A percentile compares a stretch with the other conserved stretches of the same genome.
These are phyloP conservation scores for Auxenochlorella pyrenoidosa DNA, from an alignment of 139 green algal genomes.

Conservation along the genomic window DNA sequence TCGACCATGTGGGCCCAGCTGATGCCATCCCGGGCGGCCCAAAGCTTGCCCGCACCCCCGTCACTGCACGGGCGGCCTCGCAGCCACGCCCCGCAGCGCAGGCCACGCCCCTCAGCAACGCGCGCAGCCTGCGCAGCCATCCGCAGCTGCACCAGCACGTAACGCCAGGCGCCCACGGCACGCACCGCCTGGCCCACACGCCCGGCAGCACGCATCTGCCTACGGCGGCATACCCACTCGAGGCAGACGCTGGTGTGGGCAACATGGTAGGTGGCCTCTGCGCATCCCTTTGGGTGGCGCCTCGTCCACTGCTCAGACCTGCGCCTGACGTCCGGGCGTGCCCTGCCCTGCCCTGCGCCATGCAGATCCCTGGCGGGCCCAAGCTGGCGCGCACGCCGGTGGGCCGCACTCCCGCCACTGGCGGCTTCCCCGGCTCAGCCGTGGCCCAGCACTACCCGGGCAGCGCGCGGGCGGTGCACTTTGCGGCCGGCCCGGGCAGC, in stretches of 20 bases:
- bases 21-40: constrained; percentile 40
- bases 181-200: constrained; percentile 37
- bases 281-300: not conserved
- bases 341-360: not conserved
- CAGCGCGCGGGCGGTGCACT: not conserved
- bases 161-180: not conserved
- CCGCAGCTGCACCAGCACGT: constrained; percentile 11
- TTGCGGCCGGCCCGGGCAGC: constrained; percentile 13
- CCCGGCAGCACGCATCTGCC: constrained; percentile 7
- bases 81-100: not conserved
- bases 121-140: constrained; percentile 31
- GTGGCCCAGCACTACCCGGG: constrained; percentile 40
- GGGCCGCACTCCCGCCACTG: constrained; percentile 30
- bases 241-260: not conserved
- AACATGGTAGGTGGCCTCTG: not conserved
- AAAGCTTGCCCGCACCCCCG: constrained; percentile 47
- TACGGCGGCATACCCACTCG: constrained; percentile 6
- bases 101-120: constrained; percentile 33
- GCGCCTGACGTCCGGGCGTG: no score
- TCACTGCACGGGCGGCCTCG: not conserved
- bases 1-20: not conserved
- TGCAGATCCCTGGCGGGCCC: constrained; percentile 42
- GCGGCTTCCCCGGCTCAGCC: constrained; percentile 7
- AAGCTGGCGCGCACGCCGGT: constrained; percentile 49
- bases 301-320: not conserved